phyloP scores from a whole-genome alignment of 208 protist species.

The Tetramitus jugosus region DNA sequence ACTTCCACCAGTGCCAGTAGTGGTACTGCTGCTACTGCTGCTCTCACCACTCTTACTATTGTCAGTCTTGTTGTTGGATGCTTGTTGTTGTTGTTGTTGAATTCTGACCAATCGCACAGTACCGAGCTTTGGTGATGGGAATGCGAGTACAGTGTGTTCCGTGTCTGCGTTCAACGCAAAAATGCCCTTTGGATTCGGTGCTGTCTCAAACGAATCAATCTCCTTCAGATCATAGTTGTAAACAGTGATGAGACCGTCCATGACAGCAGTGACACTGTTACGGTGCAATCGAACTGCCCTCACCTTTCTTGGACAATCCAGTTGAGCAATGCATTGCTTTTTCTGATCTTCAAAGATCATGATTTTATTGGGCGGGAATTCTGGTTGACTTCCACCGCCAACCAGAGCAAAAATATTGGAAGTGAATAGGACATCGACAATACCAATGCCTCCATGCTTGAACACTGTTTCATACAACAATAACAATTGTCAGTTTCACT shows the following conservation, averaged over 20 bases:
- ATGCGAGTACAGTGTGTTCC: not conserved
- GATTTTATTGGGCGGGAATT: not conserved
- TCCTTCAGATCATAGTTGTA: slow-evolving; percentile 9
- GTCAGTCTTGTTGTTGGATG: not conserved
- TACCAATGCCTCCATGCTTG: not conserved
- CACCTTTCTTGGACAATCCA: not conserved
- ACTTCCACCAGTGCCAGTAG: not conserved
- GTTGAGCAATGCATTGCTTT: not conserved
- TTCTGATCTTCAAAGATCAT: slow-evolving; percentile 9
- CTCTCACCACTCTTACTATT: not conserved
- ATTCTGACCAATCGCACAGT: not conserved
- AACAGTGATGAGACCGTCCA: slow-evolving; percentile 13
- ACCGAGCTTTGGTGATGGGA: not conserved
- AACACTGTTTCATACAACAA: not conserved
- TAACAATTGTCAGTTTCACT: not conserved
- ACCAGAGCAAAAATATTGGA: slow-evolving; percentile 21
- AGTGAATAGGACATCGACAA: slow-evolving; percentile 14
- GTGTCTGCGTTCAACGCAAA: slow-evolving; percentile 3
- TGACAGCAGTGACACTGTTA: not conserved
- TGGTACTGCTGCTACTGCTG: not conserved
- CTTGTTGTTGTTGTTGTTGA: not conserved
- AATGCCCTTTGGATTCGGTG: slow-evolving; percentile 7
- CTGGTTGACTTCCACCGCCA: not conserved
- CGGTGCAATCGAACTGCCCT: slow-evolving; percentile 5
- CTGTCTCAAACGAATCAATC: not conserved